A percentile compares a stretch with the other conserved stretches of the same genome.
phyloP scores from a whole-genome alignment of 179 eudicot species.

The Patellifolia procumbens region DNA sequence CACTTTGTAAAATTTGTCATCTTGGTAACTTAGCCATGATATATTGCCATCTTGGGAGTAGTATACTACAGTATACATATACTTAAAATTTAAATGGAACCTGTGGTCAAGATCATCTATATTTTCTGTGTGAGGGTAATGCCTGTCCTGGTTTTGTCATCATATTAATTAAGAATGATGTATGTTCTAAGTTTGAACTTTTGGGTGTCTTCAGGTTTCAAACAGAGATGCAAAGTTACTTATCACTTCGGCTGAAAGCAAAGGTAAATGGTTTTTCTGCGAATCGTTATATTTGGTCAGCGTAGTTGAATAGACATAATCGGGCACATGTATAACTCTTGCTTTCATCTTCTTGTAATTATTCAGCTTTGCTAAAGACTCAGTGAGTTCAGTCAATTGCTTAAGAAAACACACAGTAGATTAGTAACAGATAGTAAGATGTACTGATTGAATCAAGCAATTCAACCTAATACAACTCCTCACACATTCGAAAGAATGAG shows the following conservation, averaged over 20 bases:
- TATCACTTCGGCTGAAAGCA: constrained; percentile 48
- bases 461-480: too few relatives aligned
- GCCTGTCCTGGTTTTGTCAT: background rate
- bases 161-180: background rate
- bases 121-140: background rate
- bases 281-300: constrained; percentile 1
- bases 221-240: constrained; percentile 63
- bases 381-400: too few relatives aligned
- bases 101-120: background rate
- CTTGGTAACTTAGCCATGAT: background rate
- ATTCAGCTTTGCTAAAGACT: too few relatives aligned
- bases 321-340: background rate
- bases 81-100: background rate
- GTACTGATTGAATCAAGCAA: too few relatives aligned
- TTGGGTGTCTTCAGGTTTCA: constrained; percentile 64
- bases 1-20: background rate
- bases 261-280: constrained; percentile 44
- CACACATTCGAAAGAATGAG: too few relatives aligned
- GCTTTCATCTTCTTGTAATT: background rate
- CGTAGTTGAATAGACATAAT: background rate
- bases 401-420: too few relatives aligned
- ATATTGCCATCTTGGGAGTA: background rate
- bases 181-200: background rate
- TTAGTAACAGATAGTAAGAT: too few relatives aligned
- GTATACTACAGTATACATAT: too few relatives aligned